Evolutionary conservation across 1,284 basidiomycete genomes (phyloP), one percentile per base, ranked within the genome.

Genomic region (Leccinum colubrinum): DNA sequence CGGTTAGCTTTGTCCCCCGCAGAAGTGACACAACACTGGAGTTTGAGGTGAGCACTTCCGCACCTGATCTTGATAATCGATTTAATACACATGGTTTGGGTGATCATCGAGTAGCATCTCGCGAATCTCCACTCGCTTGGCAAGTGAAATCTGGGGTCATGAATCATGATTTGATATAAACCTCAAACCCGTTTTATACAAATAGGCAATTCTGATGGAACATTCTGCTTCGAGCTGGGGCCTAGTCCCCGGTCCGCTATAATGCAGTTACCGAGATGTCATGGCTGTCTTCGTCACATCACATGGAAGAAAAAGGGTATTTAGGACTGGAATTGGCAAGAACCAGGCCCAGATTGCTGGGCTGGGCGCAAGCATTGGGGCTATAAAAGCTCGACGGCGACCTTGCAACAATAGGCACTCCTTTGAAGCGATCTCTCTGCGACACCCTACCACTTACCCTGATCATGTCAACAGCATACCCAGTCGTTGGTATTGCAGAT

Each of bases 391-490:
- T 50, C 20, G 12, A 50, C n/a, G 20, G 12, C 4, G 5, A 7
- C 20, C 48, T 50, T 22, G 12, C 12, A 50, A 50, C 20, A 9
- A 50, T 12, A 50, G 20, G 51, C 51, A 17, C 5, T 17, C 51
- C 15, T 52, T 52, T 27, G 25, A n/a, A 25, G 51, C 7, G 6
- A 9, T 30, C 15, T 17, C 51, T n/a, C 6, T 30, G 51, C 51
- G 3, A 30, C 15, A 52, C n/a, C n/a, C 50, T 15, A 52, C 14
- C 6, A 37, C 14, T 5, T 17, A 41, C 39, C 39, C 48, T 2
- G 4, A 50, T 14, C 48, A 50, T 50, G 48, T 25, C 60, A 14
- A 4, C 59, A 17, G 17, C 43, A 4, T 67, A 67, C 20, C 60
- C 55, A 1, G 6, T 67, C 12, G 22, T 55, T 11, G 66, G 68